Percentiles rank a stretch among this genome's conserved stretches.
These are phyloP conservation scores for Ceratocystis harringtonii DNA, from an alignment of 2,329 filamentous ascomycete species.

Conservation along the genomic window DNA sequence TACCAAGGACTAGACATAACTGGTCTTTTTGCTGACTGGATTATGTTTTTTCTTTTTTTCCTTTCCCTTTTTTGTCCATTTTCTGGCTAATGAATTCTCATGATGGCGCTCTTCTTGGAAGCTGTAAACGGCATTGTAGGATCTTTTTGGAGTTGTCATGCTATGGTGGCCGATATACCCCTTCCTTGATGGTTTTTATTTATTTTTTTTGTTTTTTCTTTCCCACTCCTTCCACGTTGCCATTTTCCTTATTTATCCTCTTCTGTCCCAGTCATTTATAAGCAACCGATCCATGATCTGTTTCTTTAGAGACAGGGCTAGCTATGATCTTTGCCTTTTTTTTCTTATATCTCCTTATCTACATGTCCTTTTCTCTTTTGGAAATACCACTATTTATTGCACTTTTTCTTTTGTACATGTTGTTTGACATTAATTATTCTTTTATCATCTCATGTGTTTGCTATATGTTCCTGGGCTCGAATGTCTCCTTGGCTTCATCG, in stretches of 20 bases:
- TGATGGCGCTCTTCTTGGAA: background rate
- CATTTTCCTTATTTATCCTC: conserved; percentile 8
- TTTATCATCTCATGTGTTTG: no score
- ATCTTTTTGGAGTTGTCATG: background rate
- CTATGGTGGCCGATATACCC: conserved; percentile 1
- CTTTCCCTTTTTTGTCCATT: conserved; percentile 1
- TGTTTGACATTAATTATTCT: background rate
- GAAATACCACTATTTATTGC: background rate
- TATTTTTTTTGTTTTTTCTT: conserved; percentile 20
- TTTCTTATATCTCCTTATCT: background rate
- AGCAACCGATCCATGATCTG: background rate
- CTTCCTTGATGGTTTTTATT: background rate
- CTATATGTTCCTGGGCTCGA: no score
- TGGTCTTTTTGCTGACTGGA: background rate
- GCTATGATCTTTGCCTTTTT: background rate
- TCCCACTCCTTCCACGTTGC: conserved; percentile 10
- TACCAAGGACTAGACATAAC: conserved; percentile 31
- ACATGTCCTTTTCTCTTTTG: background rate
- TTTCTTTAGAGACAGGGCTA: background rate
- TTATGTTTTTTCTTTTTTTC: conserved; percentile 1
- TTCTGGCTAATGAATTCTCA: conserved; percentile 6
- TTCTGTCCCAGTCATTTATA: conserved; percentile 9
- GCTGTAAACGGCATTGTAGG: background rate
- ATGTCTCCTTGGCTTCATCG: no score
- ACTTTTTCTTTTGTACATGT: background rate